phyloP scores from a whole-genome alignment of 495 filamentous ascomycete species.

The Penicillium taxi region DNA sequence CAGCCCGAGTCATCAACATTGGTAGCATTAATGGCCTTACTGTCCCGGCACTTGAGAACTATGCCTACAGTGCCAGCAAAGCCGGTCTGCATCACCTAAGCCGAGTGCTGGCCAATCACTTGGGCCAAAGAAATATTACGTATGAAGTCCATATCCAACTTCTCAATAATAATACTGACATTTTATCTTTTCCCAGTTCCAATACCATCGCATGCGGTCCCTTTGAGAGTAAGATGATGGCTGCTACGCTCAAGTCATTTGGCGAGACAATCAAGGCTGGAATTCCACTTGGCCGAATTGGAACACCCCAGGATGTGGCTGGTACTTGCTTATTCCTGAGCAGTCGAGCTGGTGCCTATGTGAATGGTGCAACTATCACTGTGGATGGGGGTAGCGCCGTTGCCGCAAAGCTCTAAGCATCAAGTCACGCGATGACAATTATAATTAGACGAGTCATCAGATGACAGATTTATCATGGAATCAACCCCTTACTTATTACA shows the following conservation, averaged over 20 bases:
- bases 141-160: conserved; percentile 20
- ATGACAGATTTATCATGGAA: too few species aligned
- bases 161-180: background rate
- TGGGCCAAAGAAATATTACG: conserved; percentile 64
- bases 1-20: conserved; percentile 66
- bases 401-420: conserved; percentile 46
- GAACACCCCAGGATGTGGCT: conserved; percentile 62
- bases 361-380: conserved; percentile 70
- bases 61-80: conserved; percentile 67
- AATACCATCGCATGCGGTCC: conserved; percentile 73
- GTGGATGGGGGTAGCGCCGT: conserved; percentile 61
- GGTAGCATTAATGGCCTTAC: conserved; percentile 63
- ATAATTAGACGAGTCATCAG: too few species aligned
- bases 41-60: conserved; percentile 63
- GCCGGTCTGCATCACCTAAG: conserved; percentile 66
- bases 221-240: conserved; percentile 82
- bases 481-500: too few species aligned
- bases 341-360: conserved; percentile 61
- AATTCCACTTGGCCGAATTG: conserved; percentile 66
- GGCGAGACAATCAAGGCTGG: conserved; percentile 53
- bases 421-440: too few species aligned
- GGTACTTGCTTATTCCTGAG: conserved; percentile 69
- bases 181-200: conserved; percentile 17
- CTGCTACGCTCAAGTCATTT: conserved; percentile 53
- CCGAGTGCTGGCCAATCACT: conserved; percentile 61